Conservation (phyloP, 179 eudicot genomes). For the Actinidia chinensis region DNA sequence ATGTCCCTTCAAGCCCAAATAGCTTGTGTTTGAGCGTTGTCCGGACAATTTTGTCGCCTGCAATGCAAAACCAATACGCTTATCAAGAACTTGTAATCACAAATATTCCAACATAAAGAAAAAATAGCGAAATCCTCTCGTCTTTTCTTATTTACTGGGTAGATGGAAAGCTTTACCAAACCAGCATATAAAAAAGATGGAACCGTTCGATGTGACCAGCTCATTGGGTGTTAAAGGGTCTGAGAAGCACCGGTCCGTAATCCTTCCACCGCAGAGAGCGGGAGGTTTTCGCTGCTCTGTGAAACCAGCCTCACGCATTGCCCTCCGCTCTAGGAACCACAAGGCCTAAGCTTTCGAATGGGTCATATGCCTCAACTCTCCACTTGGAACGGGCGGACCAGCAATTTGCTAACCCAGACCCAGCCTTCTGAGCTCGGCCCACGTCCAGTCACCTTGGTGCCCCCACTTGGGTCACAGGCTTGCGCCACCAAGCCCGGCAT, state of each 20-base stretch:
- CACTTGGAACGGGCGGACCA: conserved; percentile 27
- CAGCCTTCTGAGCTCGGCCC: background rate
- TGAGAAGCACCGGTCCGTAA: conserved; percentile 13
- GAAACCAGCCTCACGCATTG: conserved; percentile 34
- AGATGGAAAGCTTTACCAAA: too few species aligned
- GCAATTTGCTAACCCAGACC: background rate
- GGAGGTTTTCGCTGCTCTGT: conserved; percentile 32
- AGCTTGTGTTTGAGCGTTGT: background rate
- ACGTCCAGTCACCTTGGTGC: background rate
- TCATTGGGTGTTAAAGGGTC: background rate
- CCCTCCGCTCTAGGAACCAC: conserved; percentile 23
- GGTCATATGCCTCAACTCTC: conserved; percentile 15
- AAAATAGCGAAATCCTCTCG: too few species aligned
- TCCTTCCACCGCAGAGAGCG: conserved; percentile 36
- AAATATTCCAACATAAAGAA: too few species aligned
- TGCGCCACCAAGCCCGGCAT: background rate
- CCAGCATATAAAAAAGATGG: background rate
- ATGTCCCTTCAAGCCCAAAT: background rate
- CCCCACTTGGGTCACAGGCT: conserved; percentile 8
- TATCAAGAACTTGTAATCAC: too few species aligned
- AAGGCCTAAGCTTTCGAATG: conserved; percentile 15
- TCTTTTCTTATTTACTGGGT: too few species aligned
- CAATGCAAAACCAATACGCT: background rate
- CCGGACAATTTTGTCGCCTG: too few species aligned
- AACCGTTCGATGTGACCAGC: background rate